These are phyloP conservation scores for Xylariaceae sp. DNA, from an alignment of 2,329 filamentous ascomycete species.

Conservation along the genomic window DNA sequence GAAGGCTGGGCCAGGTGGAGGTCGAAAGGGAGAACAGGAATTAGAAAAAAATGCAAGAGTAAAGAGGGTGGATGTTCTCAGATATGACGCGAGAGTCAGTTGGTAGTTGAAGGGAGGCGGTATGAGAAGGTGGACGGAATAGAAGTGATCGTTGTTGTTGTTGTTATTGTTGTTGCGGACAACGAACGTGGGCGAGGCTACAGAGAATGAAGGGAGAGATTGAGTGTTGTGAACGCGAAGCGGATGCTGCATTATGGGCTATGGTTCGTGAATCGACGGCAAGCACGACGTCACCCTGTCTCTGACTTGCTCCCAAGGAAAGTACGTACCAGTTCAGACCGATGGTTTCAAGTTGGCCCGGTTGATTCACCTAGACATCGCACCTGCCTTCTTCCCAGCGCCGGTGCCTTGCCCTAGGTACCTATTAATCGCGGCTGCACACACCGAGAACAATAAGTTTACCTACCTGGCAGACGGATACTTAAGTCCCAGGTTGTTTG, in stretches of 20 bases:
- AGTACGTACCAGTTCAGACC: not conserved
- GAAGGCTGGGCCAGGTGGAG: not conserved
- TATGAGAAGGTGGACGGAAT: not conserved
- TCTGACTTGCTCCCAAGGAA: not conserved
- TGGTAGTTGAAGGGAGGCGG: not conserved
- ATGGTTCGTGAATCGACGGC: not conserved
- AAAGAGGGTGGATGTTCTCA: slow-evolving; percentile 11
- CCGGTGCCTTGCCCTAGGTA: not conserved
- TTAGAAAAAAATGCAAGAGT: not conserved
- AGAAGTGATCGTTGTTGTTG: not conserved
- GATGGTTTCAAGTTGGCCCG: not conserved
- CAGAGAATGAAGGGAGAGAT: slow-evolving; percentile 15
- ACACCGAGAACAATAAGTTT: not conserved
- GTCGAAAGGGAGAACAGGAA: not conserved
- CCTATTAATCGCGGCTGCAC: not conserved
- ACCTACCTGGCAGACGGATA: no score
- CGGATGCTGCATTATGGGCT: not conserved
- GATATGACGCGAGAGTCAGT: slow-evolving; percentile 1
- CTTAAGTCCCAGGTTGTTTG: no score
- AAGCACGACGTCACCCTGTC: not conserved
- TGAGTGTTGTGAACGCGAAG: not conserved
- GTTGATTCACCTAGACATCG: not conserved
- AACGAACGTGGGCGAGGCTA: slow-evolving; percentile 4
- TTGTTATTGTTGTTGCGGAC: not conserved
- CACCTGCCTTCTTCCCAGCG: not conserved